Conservation (phyloP, 257 asterid species). For the Fraxinus quadrangulata region DNA sequence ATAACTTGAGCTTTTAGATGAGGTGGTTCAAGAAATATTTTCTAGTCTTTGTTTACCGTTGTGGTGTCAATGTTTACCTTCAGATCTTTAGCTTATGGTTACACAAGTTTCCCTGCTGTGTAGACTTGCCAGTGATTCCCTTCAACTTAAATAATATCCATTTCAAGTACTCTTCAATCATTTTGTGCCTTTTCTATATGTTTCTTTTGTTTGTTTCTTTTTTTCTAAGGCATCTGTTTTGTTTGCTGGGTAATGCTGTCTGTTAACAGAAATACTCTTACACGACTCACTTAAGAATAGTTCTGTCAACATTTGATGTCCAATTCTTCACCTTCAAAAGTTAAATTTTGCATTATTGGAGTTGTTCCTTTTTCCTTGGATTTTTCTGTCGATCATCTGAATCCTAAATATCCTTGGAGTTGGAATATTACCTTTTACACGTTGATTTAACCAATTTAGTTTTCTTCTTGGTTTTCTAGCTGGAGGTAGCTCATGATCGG, state of each 20-base stretch:
- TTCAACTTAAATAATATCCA: background rate
- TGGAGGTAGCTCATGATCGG: slow-evolving; percentile 78
- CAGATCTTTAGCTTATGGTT: background rate
- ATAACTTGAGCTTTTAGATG: background rate
- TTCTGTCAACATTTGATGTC: no score
- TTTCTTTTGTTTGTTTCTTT: background rate
- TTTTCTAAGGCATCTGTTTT: background rate
- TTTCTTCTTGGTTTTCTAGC: slow-evolving; percentile 37
- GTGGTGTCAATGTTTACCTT: background rate
- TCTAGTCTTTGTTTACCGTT: background rate
- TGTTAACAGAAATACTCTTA: no score
- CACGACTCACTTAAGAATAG: no score
- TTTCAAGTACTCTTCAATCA: background rate
- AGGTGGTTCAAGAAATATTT: background rate
- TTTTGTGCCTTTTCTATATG: background rate
- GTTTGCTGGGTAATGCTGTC: background rate
- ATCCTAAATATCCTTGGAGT: no score
- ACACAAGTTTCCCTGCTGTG: background rate
- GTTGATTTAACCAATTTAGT: background rate
- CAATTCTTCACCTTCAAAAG: no score
- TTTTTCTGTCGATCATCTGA: no score
- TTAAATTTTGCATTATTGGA: no score
- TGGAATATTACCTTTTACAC: background rate
- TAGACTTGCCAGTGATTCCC: background rate
- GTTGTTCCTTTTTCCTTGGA: no score